Percentiles rank a stretch among this genome's conserved stretches.
Evolutionary conservation across 2,329 filamentous ascomycete species (phyloP).

Genomic region (Nemania sp.): DNA sequence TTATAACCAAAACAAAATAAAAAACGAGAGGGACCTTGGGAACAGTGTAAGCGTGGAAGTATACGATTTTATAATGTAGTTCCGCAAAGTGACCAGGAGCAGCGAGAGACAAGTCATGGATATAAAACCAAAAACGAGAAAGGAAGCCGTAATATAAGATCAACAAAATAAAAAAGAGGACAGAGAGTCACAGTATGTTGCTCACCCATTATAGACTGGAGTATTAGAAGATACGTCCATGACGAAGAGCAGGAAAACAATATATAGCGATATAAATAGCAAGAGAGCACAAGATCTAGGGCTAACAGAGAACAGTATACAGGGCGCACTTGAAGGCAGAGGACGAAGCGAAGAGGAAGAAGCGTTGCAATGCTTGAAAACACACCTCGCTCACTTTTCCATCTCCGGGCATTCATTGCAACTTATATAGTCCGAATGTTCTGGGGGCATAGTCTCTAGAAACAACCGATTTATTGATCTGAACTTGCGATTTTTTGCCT

Average conservation of each 20-base stretch:
- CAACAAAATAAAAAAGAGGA: not conserved
- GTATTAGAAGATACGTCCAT: not conserved
- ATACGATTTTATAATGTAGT: no score
- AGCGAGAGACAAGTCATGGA: not conserved
- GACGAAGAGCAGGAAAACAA: not conserved
- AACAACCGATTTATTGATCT: not conserved
- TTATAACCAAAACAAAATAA: no score
- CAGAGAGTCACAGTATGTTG: not conserved
- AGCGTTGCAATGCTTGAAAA: not conserved
- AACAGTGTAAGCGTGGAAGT: no score
- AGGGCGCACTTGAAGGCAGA: not conserved
- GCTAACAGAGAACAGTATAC: not conserved
- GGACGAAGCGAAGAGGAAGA: not conserved
- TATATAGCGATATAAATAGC: not conserved
- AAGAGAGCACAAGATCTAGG: not conserved
- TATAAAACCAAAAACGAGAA: not conserved
- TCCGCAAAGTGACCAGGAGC: not conserved
- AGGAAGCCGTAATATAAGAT: not conserved
- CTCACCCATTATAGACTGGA: not conserved
- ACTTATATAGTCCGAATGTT: not conserved
- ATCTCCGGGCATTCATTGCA: no score
- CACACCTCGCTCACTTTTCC: not conserved
- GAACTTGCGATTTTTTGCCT: not conserved
- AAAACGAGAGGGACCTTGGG: no score
- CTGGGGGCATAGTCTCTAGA: no score